Conservation (phyloP, 257 asterid genomes). For the Verbascum thapsus region DNA sequence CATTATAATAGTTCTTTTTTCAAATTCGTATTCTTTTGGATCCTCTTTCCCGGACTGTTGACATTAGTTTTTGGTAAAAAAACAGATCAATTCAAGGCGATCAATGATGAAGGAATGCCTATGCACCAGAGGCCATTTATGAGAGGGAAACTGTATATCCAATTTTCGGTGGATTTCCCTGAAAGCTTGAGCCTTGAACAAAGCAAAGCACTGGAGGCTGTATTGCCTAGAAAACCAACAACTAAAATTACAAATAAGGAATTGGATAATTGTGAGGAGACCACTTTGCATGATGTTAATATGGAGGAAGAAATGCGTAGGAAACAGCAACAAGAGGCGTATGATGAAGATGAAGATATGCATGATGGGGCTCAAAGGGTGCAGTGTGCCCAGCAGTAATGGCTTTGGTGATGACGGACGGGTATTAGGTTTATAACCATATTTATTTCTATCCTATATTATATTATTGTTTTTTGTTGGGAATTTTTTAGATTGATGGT, state of each 20-base stretch:
- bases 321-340: conserved; percentile 58
- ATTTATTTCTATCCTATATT: no score
- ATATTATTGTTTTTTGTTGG: no score
- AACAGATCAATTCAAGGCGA: conserved; percentile 81
- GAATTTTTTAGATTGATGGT: no score
- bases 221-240: conserved; percentile 45
- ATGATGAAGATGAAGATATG: conserved; percentile 55
- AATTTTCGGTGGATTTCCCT: conserved; percentile 79
- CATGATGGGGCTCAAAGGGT: conserved; percentile 57
- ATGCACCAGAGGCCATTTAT: conserved; percentile 79
- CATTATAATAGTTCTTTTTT: neutral
- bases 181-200: conserved; percentile 62
- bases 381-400: no score
- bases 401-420: no score
- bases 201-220: conserved; percentile 54
- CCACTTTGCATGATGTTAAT: conserved; percentile 51
- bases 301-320: conserved; percentile 60
- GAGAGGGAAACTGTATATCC: conserved; percentile 76
- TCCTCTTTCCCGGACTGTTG: neutral
- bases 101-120: conserved; percentile 95
- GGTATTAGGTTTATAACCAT: no score
- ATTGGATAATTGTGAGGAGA: conserved; percentile 55
- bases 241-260: conserved; percentile 42
- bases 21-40: neutral
- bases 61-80: neutral